Percentiles rank a stretch among this genome's conserved stretches.
Evolutionary conservation across 805 yeast species (phyloP).

Genomic region (Candida bentonensis): DNA sequence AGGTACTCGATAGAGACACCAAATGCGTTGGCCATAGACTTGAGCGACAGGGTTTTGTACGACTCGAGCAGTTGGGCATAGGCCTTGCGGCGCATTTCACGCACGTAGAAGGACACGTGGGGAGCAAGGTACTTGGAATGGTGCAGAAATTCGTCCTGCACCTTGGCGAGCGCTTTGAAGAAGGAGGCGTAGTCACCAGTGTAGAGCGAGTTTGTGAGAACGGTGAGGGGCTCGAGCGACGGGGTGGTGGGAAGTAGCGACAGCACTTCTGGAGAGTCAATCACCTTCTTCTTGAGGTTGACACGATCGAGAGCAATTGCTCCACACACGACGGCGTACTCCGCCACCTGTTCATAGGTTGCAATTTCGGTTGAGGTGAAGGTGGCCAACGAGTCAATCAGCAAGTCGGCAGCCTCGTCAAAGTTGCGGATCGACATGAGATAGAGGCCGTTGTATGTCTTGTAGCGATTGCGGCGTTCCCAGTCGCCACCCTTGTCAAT

Average conservation of each 20-base stretch:
- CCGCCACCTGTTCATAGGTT: conserved; percentile 79
- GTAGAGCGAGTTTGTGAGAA: conserved; percentile 74
- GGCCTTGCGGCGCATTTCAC: conserved; percentile 91
- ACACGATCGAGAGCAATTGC: conserved; percentile 69
- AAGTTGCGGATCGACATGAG: conserved; percentile 76
- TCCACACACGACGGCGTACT: conserved; percentile 80
- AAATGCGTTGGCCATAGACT: conserved; percentile 89
- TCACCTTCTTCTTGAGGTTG: conserved; percentile 67
- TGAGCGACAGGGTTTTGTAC: conserved; percentile 76
- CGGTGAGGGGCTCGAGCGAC: conserved; percentile 63
- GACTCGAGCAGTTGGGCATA: conserved; percentile 89
- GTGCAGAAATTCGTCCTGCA: conserved; percentile 56
- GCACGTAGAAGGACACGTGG: conserved; percentile 72
- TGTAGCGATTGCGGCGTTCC: conserved; percentile 93
- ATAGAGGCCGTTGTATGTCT: conserved; percentile 81
- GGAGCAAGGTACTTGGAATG: conserved; percentile 53
- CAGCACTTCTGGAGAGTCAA: conserved; percentile 88
- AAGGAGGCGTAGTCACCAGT: conserved; percentile 74
- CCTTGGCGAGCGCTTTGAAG: conserved; percentile 62
- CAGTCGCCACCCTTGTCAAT: conserved; percentile 98
- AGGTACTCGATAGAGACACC: conserved; percentile 79
- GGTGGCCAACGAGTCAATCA: conserved; percentile 86
- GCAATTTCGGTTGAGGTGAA: conserved; percentile 88
- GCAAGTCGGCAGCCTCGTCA: conserved; percentile 65
- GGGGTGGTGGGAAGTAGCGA: conserved; percentile 61